A percentile compares a stretch with the other conserved stretches of the same genome.
Evolutionary conservation across 768 basidiomycete species (phyloP).

Genomic region (Tricholoma saponaceum): DNA sequence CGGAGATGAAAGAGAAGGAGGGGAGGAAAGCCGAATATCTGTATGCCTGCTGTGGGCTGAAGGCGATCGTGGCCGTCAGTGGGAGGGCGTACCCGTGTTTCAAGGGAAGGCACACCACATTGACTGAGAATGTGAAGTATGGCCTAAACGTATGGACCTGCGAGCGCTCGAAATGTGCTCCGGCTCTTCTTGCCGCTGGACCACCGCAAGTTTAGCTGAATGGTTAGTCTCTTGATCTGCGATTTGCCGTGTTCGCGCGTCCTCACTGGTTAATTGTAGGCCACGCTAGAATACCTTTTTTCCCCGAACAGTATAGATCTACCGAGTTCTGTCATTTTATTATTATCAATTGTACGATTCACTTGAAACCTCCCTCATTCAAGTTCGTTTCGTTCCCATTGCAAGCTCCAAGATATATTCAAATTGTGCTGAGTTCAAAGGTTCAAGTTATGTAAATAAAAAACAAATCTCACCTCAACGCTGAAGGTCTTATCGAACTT

Average conservation of each 20-base stretch:
- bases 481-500: no score
- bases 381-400: no score
- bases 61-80: background rate
- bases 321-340: no score
- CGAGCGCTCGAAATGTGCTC: conserved; percentile 4
- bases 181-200: background rate
- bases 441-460: no score
- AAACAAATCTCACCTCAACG: no score
- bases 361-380: no score
- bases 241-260: background rate
- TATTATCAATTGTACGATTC: no score
- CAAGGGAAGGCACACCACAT: conserved; percentile 12
- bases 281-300: background rate
- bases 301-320: no score
- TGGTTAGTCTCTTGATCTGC: background rate
- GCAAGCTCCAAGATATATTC: no score
- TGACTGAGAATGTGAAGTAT: conserved; percentile 7
- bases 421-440: no score
- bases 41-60: conserved; percentile 4
- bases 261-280: background rate
- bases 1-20: background rate
- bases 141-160: conserved; percentile 7
- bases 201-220: background rate
- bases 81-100: conserved; percentile 2
- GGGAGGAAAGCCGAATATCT: background rate